Evolutionary conservation across 306 rosid species (phyloP), one percentile per base, ranked within the genome.

Genomic region (Cucumis cinereus): DNA sequence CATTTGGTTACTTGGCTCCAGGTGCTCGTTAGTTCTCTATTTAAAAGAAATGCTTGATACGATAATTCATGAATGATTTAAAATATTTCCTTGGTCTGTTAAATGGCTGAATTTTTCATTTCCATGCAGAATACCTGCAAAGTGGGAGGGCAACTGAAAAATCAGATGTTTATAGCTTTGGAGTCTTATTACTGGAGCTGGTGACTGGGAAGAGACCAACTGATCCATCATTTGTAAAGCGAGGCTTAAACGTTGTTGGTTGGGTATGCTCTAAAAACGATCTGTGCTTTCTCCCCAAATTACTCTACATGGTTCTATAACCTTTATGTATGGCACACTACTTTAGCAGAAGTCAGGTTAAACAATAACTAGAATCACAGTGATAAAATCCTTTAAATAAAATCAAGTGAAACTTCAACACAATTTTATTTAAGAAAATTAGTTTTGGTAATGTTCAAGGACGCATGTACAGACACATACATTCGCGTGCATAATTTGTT

Each of bases 191-290:
- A 82, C 91, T 95, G 4, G 99, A 95, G 90, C 96, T 95, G 55
- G 90, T 92, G 60, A 95, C 97, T 6, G 99, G 99, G 69, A 95
- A 92, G 89, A 92, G 99, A 77, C 98, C 99, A 23, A 90, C 99
- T 7, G 99, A 95, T 87, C 87, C 98, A 15, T 78, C 93, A 52
- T 95, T 95, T 79, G 93, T 85, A 2, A 84, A 84, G 81, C 79
- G 89, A 82, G 99, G 99, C 69, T 84, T 95, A 74, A 95, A 92
- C 78, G 94, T 95, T 74, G 99, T 95, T 81, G 98, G 99, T 59
- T 95, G 99, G 99, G 99, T 95, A 87, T 83, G 95, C 60, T 62
- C 15, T 13, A 77, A 66, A 30, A 53, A 61, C 19, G 75, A 87
- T 33, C 66, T 40, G 19, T 50, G 40, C 55, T 26, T 41, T n/a